phyloP scores from a whole-genome alignment of 345 rosid genomes.

The Rhizophora mangle region DNA sequence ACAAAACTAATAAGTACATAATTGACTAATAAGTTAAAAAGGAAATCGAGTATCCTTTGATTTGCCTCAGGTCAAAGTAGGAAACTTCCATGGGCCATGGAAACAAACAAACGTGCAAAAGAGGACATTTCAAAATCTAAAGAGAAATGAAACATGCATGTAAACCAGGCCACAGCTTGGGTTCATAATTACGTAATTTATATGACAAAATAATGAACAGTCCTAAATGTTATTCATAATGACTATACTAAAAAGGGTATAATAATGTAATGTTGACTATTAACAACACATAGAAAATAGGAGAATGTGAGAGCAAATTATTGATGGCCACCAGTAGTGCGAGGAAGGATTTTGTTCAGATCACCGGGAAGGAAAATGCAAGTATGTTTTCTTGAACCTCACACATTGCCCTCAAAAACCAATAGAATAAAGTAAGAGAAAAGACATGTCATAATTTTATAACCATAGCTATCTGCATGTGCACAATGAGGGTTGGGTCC shows the following conservation, averaged over 20 bases:
- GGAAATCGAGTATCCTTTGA: conserved; percentile 1
- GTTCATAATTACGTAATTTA: not conserved
- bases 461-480: too few species aligned
- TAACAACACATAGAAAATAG: not conserved
- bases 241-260: not conserved
- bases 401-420: too few species aligned
- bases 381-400: too few species aligned
- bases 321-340: not conserved
- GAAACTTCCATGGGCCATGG: too few species aligned
- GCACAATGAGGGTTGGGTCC: too few species aligned
- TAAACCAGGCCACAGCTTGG: not conserved
- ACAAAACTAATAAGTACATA: not conserved
- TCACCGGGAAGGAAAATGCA: too few species aligned
- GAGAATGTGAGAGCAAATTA: not conserved
- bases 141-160: not conserved
- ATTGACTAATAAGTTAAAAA: not conserved
- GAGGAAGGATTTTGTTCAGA: not conserved
- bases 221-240: not conserved
- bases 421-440: too few species aligned
- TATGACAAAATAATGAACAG: not conserved
- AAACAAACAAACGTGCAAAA: not conserved
- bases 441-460: too few species aligned
- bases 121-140: not conserved
- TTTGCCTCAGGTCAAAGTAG: not conserved
- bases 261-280: not conserved